These are phyloP conservation scores for Coemansia nantahalensis DNA, from an alignment of 192 early-diverging fungal species.

Conservation along the genomic window DNA sequence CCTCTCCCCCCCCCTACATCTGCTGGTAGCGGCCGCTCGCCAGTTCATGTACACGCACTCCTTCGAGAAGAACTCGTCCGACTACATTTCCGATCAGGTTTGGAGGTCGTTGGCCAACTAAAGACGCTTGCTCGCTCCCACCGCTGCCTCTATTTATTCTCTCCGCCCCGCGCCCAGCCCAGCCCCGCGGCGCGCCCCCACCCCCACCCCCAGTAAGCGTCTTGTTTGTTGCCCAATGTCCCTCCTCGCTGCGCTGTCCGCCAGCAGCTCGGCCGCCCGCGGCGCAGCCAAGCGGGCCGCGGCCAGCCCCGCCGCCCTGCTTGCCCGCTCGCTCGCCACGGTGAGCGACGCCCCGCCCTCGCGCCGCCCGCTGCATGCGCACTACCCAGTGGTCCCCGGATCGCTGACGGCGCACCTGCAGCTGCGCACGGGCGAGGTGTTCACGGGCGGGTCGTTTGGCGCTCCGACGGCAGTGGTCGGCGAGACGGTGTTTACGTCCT, in stretches of 20 bases:
- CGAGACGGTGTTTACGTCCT: constrained; percentile 95
- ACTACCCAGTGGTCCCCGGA: constrained; percentile 57
- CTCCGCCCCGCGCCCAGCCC: constrained; percentile 5
- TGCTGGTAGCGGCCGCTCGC: background rate
- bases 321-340: constrained; percentile 48
- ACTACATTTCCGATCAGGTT: constrained; percentile 88
- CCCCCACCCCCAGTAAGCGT: background rate
- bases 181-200: no score
- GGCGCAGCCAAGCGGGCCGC: constrained; percentile 14
- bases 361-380: constrained; percentile 24
- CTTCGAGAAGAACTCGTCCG: constrained; percentile 80
- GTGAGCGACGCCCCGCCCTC: constrained; percentile 12
- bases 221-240: constrained; percentile 20
- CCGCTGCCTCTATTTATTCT: constrained; percentile 18
- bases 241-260: constrained; percentile 13
- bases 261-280: constrained; percentile 5
- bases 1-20: no score
- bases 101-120: constrained; percentile 43
- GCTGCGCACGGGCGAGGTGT: constrained; percentile 77
- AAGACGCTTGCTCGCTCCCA: background rate
- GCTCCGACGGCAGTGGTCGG: constrained; percentile 68
- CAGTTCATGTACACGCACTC: constrained; percentile 73
- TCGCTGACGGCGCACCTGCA: constrained; percentile 63
- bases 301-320: constrained; percentile 11
- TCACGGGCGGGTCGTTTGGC: constrained; percentile 86